A percentile compares a stretch with the other conserved stretches of the same genome.
phyloP scores from a whole-genome alignment of 306 rosid genomes.

The Glycine tomentella region DNA sequence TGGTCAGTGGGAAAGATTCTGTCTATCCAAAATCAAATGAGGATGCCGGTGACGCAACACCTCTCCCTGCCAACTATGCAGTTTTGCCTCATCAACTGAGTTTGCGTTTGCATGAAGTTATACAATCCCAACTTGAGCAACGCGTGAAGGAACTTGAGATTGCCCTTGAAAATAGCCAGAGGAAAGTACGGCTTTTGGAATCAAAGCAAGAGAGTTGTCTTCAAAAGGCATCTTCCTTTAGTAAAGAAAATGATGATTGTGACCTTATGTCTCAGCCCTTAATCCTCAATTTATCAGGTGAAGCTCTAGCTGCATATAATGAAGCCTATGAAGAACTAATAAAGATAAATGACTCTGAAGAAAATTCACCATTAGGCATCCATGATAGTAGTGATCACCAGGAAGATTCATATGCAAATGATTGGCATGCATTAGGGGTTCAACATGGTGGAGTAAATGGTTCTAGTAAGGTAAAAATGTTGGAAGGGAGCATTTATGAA shows the following conservation, averaged over 20 bases:
- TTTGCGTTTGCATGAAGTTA: conserved; percentile 79
- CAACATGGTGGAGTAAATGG: not conserved
- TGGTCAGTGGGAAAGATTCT: conserved; percentile 34
- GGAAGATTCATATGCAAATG: conserved; percentile 37
- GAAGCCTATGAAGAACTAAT: conserved; percentile 78
- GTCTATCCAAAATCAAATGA: conserved; percentile 46
- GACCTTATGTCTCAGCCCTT: conserved; percentile 56
- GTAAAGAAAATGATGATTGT: conserved; percentile 51
- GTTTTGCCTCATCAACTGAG: conserved; percentile 82
- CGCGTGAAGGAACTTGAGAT: conserved; percentile 88
- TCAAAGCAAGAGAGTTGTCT: conserved; percentile 46
- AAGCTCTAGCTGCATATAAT: conserved; percentile 85
- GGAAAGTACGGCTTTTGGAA: conserved; percentile 53
- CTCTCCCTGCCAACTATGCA: conserved; percentile 62
- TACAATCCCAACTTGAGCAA: conserved; percentile 75
- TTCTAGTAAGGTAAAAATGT: conserved; percentile 35
- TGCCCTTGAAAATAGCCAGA: conserved; percentile 75
- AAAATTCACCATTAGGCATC: conserved; percentile 54
- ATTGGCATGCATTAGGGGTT: conserved; percentile 4
- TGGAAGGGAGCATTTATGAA: conserved; percentile 50
- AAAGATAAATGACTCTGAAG: conserved; percentile 65
- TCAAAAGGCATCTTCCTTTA: conserved; percentile 44
- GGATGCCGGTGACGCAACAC: conserved; percentile 51
- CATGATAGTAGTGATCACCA: conserved; percentile 42
- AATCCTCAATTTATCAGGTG: conserved; percentile 77